Evolutionary conservation across 2,329 filamentous ascomycete genomes (phyloP), one percentile per base, ranked within the genome.

Genomic region (Laburnicola sp.): DNA sequence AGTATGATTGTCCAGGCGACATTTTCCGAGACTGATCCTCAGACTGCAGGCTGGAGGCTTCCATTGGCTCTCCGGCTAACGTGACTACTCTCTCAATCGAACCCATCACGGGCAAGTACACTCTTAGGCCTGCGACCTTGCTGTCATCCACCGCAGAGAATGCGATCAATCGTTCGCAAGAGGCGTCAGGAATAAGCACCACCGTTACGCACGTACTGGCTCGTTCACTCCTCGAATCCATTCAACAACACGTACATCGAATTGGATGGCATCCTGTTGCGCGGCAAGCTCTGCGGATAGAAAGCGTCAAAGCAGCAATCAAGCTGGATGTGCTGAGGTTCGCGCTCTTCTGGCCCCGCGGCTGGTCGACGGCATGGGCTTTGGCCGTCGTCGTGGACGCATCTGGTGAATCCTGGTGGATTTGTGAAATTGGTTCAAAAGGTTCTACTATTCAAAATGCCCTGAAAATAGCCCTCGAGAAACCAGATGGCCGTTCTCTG

Each of bases 331-430:
- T 87, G 45, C 77, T 84, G 45, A 80, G 85, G 53, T 84, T 86
- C 50, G 78, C 82, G 11, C 88, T 91, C 75, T 86, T 95, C 56
- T 83, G 81, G 62, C 86, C 85, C 62, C 77, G 78, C 51, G 84
- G 83, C n/a, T 96, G 92, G 89, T 80, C 79, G 7, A 68, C 81
- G 10, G 77, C 82, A 45, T 96, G 90, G 89, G 83, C 86, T 56
- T 75, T 95, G 34, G 85, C 86, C 58, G 80, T 88, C 39, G 51
- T 72, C 2, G 60, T 74, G 21, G 68, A 68, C 45, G 48, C 68
- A 1, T 56, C 65, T 11, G 72, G 72, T 6, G 64, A 69, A 41
- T 67, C 62, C 34, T 75, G 72, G 72, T 74, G 71, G 71, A 60
- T 71, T 10, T 50, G 70, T 8, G 61, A 73, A 48, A 50, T 73